Percentiles rank a stretch among this genome's conserved stretches.
phyloP scores from a whole-genome alignment of 1,284 basidiomycete species.

The Ganoderma lingzhi region DNA sequence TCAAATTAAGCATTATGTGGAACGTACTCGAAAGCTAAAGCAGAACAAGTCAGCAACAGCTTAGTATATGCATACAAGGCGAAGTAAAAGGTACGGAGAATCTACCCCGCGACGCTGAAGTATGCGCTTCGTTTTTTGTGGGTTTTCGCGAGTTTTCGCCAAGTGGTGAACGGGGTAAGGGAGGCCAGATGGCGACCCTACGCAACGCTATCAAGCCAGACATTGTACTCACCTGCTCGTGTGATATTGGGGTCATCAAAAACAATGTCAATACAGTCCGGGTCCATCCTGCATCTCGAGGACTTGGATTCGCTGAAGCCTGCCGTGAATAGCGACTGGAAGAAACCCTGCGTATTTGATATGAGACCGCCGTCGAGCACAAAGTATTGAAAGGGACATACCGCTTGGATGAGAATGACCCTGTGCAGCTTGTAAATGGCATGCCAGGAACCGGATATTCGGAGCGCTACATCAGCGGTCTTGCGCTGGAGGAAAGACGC shows the following conservation, averaged over 20 bases:
- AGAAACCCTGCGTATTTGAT: constrained; percentile 69
- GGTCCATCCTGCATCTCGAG: constrained; percentile 9
- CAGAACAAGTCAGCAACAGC: constrained; percentile 8
- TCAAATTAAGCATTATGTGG: neutral
- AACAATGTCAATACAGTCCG: constrained; percentile 66
- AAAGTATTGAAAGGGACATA: constrained; percentile 45
- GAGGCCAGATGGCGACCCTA: neutral
- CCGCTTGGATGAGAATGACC: constrained; percentile 87
- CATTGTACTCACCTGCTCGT: constrained; percentile 65
- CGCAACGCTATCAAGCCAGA: neutral
- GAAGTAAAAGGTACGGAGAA: neutral
- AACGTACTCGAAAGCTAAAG: constrained; percentile 13
- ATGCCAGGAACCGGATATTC: constrained; percentile 75
- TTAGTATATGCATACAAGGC: too few species aligned
- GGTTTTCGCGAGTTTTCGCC: too few species aligned
- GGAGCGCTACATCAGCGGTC: constrained; percentile 81
- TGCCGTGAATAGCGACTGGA: constrained; percentile 82
- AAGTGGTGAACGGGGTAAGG: neutral
- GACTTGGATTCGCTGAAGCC: constrained; percentile 65
- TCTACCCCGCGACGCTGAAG: neutral
- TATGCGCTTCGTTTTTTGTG: neutral
- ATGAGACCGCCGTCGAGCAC: constrained; percentile 11
- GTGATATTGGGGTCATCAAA: constrained; percentile 91
- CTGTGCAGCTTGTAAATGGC: constrained; percentile 83
- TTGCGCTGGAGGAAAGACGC: constrained; percentile 72